phyloP scores from a whole-genome alignment of 192 early-diverging fungal genomes.

The Jimgerdemannia flammicorona region DNA sequence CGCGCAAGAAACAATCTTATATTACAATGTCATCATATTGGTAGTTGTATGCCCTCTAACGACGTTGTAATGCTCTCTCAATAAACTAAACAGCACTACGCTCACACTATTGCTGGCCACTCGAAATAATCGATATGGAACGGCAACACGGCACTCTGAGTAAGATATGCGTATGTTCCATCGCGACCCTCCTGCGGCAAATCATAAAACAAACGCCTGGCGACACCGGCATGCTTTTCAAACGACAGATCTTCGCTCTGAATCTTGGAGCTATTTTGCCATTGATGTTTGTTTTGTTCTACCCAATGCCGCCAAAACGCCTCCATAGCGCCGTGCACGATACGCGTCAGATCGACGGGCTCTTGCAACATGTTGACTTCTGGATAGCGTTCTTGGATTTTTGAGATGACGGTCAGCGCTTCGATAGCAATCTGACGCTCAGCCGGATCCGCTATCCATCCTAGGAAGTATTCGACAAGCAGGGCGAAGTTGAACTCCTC shows the following conservation, averaged over 20 bases:
- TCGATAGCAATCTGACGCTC: constrained; percentile 77
- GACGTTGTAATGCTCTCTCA: too few relatives aligned
- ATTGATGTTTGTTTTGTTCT: constrained; percentile 33
- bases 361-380: constrained; percentile 43
- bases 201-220: constrained; percentile 76
- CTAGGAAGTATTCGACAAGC: constrained; percentile 71
- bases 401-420: constrained; percentile 63
- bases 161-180: constrained; percentile 67
- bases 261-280: constrained; percentile 7
- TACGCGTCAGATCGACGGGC: constrained; percentile 52
- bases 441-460: constrained; percentile 71
- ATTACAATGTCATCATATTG: too few relatives aligned
- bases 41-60: too few relatives aligned
- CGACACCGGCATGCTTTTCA: constrained; percentile 58
- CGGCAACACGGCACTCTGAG: constrained; percentile 34
- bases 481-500: constrained; percentile 87
- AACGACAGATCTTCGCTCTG: constrained; percentile 37
- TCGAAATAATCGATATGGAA: constrained; percentile 27
- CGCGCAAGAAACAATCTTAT: too few relatives aligned
- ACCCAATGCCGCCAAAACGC: constrained; percentile 72
- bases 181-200: constrained; percentile 61
- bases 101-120: neutral
- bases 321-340: constrained; percentile 64
- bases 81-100: too few relatives aligned
- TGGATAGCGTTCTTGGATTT: constrained; percentile 63